Conservation (phyloP, 2,329 filamentous ascomycete genomes). For the Ceratocystis diversiconidia region DNA sequence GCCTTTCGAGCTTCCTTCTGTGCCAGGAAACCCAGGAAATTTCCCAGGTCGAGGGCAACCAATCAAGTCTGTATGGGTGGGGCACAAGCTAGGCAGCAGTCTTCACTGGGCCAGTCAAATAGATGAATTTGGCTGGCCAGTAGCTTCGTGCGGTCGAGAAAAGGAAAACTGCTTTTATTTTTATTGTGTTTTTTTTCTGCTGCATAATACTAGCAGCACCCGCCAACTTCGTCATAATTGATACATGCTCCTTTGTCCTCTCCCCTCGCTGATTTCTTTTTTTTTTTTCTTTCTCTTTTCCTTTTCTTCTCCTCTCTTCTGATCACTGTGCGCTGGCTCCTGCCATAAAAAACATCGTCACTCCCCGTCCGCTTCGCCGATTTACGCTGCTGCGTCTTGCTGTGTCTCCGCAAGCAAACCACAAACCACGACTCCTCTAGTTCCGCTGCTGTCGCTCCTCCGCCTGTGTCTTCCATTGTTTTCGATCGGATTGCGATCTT, state of each 20-base stretch:
- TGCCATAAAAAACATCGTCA: not conserved
- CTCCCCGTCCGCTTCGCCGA: too few species aligned
- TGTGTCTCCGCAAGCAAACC: too few species aligned
- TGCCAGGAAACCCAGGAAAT: not conserved
- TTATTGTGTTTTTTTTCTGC: not conserved
- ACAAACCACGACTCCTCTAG: too few species aligned
- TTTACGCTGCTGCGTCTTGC: too few species aligned
- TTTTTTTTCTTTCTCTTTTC: conserved; percentile 9
- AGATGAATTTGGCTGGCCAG: not conserved
- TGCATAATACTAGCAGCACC: not conserved
- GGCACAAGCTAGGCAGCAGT: conserved; percentile 12
- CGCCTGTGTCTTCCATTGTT: not conserved
- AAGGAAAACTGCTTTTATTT: not conserved
- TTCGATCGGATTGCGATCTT: not conserved
- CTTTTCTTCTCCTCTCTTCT: not conserved
- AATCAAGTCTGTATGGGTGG: conserved; percentile 5
- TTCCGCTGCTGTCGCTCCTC: too few species aligned
- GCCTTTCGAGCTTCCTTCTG: not conserved
- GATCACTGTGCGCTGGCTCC: not conserved
- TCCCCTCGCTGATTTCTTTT: conserved; percentile 2
- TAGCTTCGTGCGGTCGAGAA: not conserved
- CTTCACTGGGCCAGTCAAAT: conserved; percentile 12
- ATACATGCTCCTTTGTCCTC: not conserved
- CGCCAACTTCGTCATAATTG: too few species aligned
- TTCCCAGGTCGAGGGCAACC: not conserved